Evolutionary conservation across 176 grass and related monocot genomes (phyloP), one percentile per base, ranked within the genome.

Genomic region (Oryza meridionalis): DNA sequence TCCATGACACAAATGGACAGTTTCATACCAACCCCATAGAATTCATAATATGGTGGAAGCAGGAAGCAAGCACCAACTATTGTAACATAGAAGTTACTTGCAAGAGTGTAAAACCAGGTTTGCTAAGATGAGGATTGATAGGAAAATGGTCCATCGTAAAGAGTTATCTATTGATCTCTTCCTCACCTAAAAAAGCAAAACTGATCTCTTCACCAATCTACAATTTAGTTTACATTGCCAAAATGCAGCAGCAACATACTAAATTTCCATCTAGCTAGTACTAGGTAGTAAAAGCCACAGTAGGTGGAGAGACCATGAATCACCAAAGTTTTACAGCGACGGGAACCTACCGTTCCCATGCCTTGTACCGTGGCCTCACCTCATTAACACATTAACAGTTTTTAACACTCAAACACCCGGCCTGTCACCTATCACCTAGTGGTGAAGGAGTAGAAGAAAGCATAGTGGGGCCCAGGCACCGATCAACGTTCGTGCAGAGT

Each of bases 291-390:
- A 43, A 8, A 69, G 6, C n/a, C n/a, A n/a, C 17, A 59, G 75
- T 35, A 11, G 25, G 85, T 70, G 78, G 78, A 67, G 32, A 44
- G 69, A 64, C 42, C 42, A 43, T 50, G 58, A 73, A 42, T 79
- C 58, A 51, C 26, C 68, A 14, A 64, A 82, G 70, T 13, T 61
- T 61, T 62, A 87, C 19, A 64, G 86, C 40, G 72, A 87, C 40
- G 51, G 13, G 49, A 37, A 71, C 66, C 73, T 77, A 87, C 67
- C 64, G 14, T 42, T 75, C 2, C 11, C 29, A 4, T 2, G 4
- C 45, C 49, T 43, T 46, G 33, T 38, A 42, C 63, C 45, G 73
- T 69, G 73, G 72, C 46, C 49, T 50, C 8, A 33, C 64, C 55
- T 62, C n/a, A 62, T 11, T 11, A 62, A 62, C 58, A 62, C 55